These are phyloP conservation scores for Pilasporangium apinafurcum DNA, from an alignment of 352 stramenopile genomes.

Conservation along the genomic window DNA sequence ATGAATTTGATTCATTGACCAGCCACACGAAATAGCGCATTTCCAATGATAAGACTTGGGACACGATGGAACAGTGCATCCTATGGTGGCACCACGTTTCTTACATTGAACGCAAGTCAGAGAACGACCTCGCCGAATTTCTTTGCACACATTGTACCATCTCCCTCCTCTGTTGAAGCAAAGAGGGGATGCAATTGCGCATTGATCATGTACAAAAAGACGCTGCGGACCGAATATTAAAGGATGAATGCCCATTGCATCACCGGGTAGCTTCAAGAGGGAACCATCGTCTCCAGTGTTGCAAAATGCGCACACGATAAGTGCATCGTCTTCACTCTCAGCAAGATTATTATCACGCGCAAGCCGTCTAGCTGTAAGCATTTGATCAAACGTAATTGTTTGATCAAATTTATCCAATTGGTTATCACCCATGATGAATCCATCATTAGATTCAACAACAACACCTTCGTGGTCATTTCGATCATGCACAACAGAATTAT, in stretches of 20 bases:
- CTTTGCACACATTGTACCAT: constrained; percentile 83
- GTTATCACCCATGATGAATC: constrained; percentile 77
- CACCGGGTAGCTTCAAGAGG: constrained; percentile 72
- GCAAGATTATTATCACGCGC: constrained; percentile 11
- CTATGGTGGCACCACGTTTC: constrained; percentile 71
- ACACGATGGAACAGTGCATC: constrained; percentile 58
- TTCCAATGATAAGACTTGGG: constrained; percentile 81
- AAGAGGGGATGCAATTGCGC: constrained; percentile 73
- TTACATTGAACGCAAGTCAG: constrained; percentile 60
- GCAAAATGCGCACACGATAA: constrained; percentile 82
- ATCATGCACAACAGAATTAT: constrained; percentile 6
- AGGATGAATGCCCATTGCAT: constrained; percentile 65
- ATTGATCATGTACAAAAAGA: constrained; percentile 85
- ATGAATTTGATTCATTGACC: constrained; percentile 70
- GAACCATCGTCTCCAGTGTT: constrained; percentile 53
- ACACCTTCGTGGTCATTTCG: constrained; percentile 24
- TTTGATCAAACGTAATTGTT: constrained; percentile 48
- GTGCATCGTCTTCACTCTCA: constrained; percentile 23
- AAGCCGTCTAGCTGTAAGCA: constrained; percentile 49
- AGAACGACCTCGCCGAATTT: constrained; percentile 72
- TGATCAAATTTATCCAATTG: constrained; percentile 76
- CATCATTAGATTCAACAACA: constrained; percentile 78
- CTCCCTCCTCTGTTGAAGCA: constrained; percentile 72
- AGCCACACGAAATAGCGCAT: constrained; percentile 64
- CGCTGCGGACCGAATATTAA: constrained; percentile 62